Percentiles rank a stretch among this genome's conserved stretches.
Conservation (phyloP, 2,329 filamentous ascomycete species). For the Aspergillus flavus region DNA sequence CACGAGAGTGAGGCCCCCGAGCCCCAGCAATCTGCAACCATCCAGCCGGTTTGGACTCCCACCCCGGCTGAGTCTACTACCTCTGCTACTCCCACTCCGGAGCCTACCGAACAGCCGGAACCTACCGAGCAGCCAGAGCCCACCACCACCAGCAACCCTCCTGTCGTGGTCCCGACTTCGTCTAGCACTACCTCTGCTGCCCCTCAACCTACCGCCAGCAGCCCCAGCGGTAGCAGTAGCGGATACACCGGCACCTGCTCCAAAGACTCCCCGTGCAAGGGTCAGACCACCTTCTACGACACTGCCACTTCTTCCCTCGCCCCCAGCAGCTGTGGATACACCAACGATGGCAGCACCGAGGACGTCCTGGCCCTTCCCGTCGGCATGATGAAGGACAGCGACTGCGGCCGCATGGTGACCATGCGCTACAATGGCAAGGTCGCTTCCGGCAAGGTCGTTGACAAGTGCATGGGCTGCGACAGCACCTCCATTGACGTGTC, state of each 20-base stretch:
- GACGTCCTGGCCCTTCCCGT: constrained; percentile 71
- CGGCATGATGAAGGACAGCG: constrained; percentile 68
- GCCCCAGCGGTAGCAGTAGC: constrained; percentile 19
- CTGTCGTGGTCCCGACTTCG: background rate
- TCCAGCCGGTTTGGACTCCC: background rate
- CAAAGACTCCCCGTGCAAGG: constrained; percentile 41
- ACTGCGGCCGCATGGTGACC: constrained; percentile 70
- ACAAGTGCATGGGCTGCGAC: constrained; percentile 75
- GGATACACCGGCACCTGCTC: constrained; percentile 30
- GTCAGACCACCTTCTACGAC: constrained; percentile 75
- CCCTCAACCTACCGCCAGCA: constrained; percentile 11
- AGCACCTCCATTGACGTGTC: constrained; percentile 62
- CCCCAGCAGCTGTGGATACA: constrained; percentile 60
- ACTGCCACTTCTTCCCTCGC: constrained; percentile 62
- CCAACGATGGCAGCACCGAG: constrained; percentile 58
- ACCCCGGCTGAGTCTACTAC: background rate
- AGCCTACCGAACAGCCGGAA: background rate
- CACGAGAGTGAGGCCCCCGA: background rate
- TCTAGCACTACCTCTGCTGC: background rate
- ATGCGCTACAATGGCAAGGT: constrained; percentile 64
- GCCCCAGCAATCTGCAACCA: background rate
- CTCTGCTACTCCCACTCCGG: constrained; percentile 7
- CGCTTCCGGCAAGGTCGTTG: constrained; percentile 62
- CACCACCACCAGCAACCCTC: background rate
- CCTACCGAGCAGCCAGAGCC: background rate